Evolutionary conservation across 305 asterid species (phyloP), one percentile per base, ranked within the genome.

Genomic region (Fraxinus floribunda): DNA sequence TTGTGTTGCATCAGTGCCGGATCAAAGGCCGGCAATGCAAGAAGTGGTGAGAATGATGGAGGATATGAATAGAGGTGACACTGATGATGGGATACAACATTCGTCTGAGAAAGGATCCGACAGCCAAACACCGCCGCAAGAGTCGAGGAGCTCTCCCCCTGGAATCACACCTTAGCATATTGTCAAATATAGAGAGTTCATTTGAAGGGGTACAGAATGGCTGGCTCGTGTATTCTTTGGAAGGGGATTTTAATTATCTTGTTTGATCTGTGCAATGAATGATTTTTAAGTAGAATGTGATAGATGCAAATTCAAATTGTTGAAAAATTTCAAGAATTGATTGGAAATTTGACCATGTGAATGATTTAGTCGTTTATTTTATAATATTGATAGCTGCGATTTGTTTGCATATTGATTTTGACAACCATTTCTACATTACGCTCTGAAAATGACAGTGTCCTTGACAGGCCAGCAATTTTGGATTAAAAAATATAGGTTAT

Each of bases 21-120:
- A 97, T 49, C 98, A 93, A 82, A 85, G 99, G 52, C 99, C 99
- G 0, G 80, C 84, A 7, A 93, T 97, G 97, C 88, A 76, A 4
- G 93, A 97, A 60, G 99, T 90, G 9, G 83, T 95, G 84, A 92
- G 90, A 71, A 93, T 95, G 98, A 95, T 97, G 4, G 97, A 93
- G 87, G 98, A 97, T 76, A 89, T 97, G 90, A 90, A 86, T 77
- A 70, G 98, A 57, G 93, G 90, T 0, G 99, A 92, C 52, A 91
- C 98, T 0, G 98, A 92, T 36, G 99, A 94, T 10, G 97, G 94
- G 38, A 79, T 89, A 36, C 88, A 95, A 5, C 93, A 87, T 77
- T 96, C 98, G 0, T 94, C 98, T 0, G 99, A 96, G 60, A 92
- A 86, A 79, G 99, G 98, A 9, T 94, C 95, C 0, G 97, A 90